phyloP scores from a whole-genome alignment of 2,329 filamentous ascomycete species.

The Cladophialophora yegresii region DNA sequence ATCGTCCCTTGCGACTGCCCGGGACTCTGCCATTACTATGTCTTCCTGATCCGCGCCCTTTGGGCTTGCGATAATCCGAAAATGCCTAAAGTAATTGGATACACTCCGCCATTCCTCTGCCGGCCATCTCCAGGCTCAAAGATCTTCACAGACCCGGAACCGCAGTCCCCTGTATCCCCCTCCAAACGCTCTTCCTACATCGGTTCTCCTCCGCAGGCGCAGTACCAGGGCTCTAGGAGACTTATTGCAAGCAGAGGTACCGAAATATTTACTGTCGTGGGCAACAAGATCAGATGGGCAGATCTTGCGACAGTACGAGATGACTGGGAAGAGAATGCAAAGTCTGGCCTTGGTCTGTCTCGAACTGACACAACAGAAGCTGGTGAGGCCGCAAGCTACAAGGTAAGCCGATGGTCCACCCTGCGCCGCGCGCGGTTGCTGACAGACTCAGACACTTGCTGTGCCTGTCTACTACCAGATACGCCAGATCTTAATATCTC shows the following conservation, averaged over 20 bases:
- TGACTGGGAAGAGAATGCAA: conserved; percentile 48
- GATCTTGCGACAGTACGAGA: conserved; percentile 80
- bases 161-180: conserved; percentile 46
- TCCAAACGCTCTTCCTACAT: conserved; percentile 42
- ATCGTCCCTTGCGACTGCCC: neutral
- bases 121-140: conserved; percentile 74
- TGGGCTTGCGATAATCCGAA: conserved; percentile 31
- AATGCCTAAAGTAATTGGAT: conserved; percentile 85
- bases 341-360: conserved; percentile 22
- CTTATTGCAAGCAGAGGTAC: conserved; percentile 80
- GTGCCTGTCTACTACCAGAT: conserved; percentile 79
- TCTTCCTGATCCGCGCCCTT: neutral
- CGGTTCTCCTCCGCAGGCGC: conserved; percentile 33
- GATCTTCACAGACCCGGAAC: conserved; percentile 65
- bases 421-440: conserved; percentile 26
- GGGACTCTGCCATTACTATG: neutral
- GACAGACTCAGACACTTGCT: conserved; percentile 59
- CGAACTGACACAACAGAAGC: neutral
- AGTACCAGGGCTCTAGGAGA: conserved; percentile 49
- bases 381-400: conserved; percentile 41
- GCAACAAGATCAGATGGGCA: conserved; percentile 89
- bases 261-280: conserved; percentile 84
- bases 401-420: conserved; percentile 45
- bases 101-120: conserved; percentile 84
- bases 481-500: conserved; percentile 80